Evolutionary conservation across 2,329 filamentous ascomycete genomes (phyloP), one percentile per base, ranked within the genome.

Genomic region (Microcyclospora tardicrescens): DNA sequence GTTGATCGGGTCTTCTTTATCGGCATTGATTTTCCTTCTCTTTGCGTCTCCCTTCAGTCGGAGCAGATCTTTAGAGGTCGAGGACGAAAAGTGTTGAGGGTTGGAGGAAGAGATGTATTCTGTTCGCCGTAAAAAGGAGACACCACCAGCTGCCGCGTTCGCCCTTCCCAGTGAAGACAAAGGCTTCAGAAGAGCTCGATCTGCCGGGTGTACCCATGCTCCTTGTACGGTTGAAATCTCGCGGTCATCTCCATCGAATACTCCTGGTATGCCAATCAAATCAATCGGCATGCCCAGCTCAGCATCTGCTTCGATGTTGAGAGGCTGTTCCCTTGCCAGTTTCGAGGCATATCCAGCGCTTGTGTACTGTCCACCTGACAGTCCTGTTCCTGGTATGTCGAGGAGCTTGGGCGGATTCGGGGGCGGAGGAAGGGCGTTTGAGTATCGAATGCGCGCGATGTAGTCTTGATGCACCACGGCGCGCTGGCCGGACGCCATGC

Each of bases 281-380:
- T 96, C 89, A 57, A 98, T 77, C 43, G 87, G 86, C 91, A 98
- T 96, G 41, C 91, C 91, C 51, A 96, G 74, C 67, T 98, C 91
- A 8, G 87, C 91, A 73, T 98, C 91, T 24, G 86, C 86, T 63
- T 98, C 91, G 44, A 98, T 91, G 57, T 95, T 96, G 35, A 94
- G 70, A 37, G 89, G 84, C 66, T 96, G 91, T 56, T 94, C 86
- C 55, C 89, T 73, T 13, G 84, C 85, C 50, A 98, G 69, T 46
- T 85, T 79, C 34, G 87, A 91, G 24, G 87, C 86, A 66, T 93
- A 98, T 15, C 79, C 79, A 1, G 91, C 84, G 3, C 79, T 84
- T 27, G 91, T 93, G 63, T 95, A 96, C 59, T 93, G 83, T 42
- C 81, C 81, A 50, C 79, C 83, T 31, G 83, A 73, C 12, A 96